Percentiles rank a stretch among this genome's conserved stretches.
These are phyloP conservation scores for Yamadazyma kitorensis DNA, from an alignment of 805 yeast genomes.

Conservation along the genomic window DNA sequence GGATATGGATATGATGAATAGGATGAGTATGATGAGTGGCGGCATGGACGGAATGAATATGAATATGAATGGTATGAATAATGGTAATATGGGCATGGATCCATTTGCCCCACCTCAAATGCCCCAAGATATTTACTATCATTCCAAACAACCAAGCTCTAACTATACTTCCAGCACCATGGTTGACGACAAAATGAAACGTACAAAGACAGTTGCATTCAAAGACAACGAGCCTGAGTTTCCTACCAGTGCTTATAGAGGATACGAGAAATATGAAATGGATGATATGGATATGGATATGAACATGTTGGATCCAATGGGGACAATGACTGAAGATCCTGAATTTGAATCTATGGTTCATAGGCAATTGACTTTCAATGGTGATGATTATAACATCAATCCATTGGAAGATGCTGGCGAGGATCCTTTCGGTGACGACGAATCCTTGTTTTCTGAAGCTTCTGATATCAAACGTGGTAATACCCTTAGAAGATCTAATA, in stretches of 20 bases:
- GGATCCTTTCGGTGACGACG: slow-evolving; percentile 44
- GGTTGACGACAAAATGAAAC: slow-evolving; percentile 10
- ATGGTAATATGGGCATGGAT: background rate
- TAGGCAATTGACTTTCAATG: slow-evolving; percentile 23
- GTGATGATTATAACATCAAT: slow-evolving; percentile 39
- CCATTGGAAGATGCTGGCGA: slow-evolving; percentile 39
- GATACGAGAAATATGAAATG: slow-evolving; percentile 11
- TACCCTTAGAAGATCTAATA: slow-evolving; percentile 20
- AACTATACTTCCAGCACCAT: slow-evolving; percentile 12
- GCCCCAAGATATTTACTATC: slow-evolving; percentile 9
- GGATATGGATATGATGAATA: slow-evolving; percentile 5
- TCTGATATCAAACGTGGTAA: slow-evolving; percentile 35
- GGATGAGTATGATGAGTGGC: background rate
- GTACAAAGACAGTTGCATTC: slow-evolving; percentile 28
- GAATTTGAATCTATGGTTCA: slow-evolving; percentile 3
- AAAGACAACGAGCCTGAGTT: slow-evolving; percentile 29
- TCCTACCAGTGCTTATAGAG: slow-evolving; percentile 28
- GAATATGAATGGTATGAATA: slow-evolving; percentile 1
- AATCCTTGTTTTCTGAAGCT: slow-evolving; percentile 39
- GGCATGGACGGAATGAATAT: slow-evolving; percentile 5
- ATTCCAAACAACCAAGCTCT: slow-evolving; percentile 8
- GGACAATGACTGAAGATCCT: slow-evolving; percentile 5
- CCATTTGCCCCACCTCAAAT: slow-evolving; percentile 11
- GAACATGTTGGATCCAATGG: slow-evolving; percentile 9
- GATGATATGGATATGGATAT: slow-evolving; percentile 11